Percentiles rank a stretch among this genome's conserved stretches.
Evolutionary conservation across 768 basidiomycete species (phyloP).

Genomic region (Cubamyces sp.): DNA sequence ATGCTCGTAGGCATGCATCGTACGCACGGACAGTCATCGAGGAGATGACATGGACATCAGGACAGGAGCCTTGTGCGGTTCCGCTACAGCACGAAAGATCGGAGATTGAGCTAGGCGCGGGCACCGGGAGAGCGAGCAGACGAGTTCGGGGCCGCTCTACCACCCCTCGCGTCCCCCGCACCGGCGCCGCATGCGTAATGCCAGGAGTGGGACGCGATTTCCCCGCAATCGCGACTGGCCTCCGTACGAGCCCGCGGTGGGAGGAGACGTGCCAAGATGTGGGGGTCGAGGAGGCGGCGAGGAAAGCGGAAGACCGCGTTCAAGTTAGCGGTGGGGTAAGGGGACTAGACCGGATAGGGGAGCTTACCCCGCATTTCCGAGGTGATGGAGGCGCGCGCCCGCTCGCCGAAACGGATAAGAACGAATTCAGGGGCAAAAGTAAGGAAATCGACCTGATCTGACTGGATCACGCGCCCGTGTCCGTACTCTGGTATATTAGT

Average conservation of each 20-base stretch:
- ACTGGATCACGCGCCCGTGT: conserved; percentile 21
- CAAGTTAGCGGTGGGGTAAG: conserved; percentile 7
- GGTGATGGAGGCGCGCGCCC: conserved; percentile 1
- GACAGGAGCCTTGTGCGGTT: not conserved
- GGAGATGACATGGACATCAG: not conserved
- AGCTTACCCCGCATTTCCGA: conserved; percentile 16
- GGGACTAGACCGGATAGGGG: conserved; percentile 15
- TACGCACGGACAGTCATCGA: not conserved
- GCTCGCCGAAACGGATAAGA: conserved; percentile 7
- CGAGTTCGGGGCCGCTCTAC: conserved; percentile 5
- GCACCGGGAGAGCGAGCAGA: not conserved
- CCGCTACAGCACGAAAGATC: not conserved
- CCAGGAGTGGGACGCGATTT: not conserved
- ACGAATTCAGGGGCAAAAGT: conserved; percentile 21
- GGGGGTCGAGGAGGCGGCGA: not conserved
- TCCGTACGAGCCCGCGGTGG: conserved; percentile 6
- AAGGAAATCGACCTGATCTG: conserved; percentile 16
- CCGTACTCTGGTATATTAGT: conserved; percentile 12
- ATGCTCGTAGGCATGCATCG: not conserved
- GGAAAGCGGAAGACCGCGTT: conserved; percentile 15
- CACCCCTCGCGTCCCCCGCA: conserved; percentile 1
- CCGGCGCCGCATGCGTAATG: not conserved
- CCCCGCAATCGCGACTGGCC: conserved; percentile 7
- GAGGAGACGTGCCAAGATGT: not conserved
- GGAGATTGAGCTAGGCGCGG: not conserved